These are phyloP conservation scores for Neurospora sp. DNA, from an alignment of 495 filamentous ascomycete genomes.

Conservation along the genomic window DNA sequence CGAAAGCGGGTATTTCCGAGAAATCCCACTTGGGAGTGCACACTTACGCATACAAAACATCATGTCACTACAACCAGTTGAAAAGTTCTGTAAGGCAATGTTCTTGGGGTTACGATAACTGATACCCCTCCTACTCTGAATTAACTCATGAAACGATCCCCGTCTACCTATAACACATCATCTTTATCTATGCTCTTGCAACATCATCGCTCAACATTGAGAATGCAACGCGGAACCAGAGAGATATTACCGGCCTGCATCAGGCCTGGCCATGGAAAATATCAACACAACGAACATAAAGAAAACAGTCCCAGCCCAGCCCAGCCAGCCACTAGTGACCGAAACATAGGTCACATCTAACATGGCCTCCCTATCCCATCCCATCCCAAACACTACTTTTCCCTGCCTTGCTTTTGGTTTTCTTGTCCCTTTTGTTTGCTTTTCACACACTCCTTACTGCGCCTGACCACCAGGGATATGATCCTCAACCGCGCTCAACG, in stretches of 20 bases:
- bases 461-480: constrained; percentile 17
- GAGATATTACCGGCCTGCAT: background rate
- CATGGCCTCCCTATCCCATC: background rate
- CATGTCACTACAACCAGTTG: background rate
- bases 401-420: background rate
- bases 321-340: background rate
- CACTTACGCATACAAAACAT: background rate
- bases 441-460: background rate
- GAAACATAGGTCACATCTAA: background rate
- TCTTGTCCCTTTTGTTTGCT: background rate
- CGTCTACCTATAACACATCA: background rate
- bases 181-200: background rate
- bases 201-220: background rate
- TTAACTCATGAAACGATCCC: background rate
- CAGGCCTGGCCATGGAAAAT: background rate
- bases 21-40: background rate
- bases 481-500: constrained; percentile 33
- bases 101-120: background rate
- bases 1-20: background rate
- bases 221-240: background rate
- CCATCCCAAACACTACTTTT: background rate
- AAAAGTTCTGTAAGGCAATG: background rate
- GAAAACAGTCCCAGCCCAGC: background rate
- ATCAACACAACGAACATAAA: background rate
- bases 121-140: background rate